Base-by-base conservation (phyloP, 2,329 filamentous ascomycete species). In the Aspergillus transmontanensis region DNA sequence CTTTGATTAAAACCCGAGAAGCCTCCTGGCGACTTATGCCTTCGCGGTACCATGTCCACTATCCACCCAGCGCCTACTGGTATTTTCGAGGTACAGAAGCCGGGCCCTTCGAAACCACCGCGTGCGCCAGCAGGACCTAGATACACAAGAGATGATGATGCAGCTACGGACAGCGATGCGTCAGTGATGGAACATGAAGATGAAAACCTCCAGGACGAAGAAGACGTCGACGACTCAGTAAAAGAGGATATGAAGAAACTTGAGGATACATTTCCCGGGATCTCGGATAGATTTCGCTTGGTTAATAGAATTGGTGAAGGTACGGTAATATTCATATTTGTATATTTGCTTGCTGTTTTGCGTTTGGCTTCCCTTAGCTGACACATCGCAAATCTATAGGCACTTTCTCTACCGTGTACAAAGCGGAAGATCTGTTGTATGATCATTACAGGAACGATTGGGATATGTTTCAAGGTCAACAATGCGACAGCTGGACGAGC, bases 401-500 rank as follows among this genome's bases (percentile, higher is more conserved):
- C 62, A 99, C 95, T 1, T 99, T 99, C 76, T 98, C 95, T 0
- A 98, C 95, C 2, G 95, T 99, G 14, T 99, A 99, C 85, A 99
- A 99, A 78, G 95, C 96, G 23, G 93, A 98, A 78, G 95, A 99
- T 75, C 81, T 98, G 30, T 84, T 90, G 61, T 97, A 97, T 76
- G 87, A 95, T 67, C 83, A 86, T 63, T 96, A 92, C 78, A 83
- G 91, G 66, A 97, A 97, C 75, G 86, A 89, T 67, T 98, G 94
- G 93, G 94, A 98, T 73, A 77, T 90, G 45, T 85, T 86, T 62
- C 84, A 86, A 66, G 78, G 85, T 67, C 87, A 89, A 48, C 85
- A 88, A 60, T 82, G 85, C 55, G 78, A 82, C n/a, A 86, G 87
- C 71, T 93, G 89, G 87, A 83, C 84, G 23, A 86, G 88, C n/a